Conservation (phyloP, 2,329 filamentous ascomycete genomes). For the Moelleriella libera region DNA sequence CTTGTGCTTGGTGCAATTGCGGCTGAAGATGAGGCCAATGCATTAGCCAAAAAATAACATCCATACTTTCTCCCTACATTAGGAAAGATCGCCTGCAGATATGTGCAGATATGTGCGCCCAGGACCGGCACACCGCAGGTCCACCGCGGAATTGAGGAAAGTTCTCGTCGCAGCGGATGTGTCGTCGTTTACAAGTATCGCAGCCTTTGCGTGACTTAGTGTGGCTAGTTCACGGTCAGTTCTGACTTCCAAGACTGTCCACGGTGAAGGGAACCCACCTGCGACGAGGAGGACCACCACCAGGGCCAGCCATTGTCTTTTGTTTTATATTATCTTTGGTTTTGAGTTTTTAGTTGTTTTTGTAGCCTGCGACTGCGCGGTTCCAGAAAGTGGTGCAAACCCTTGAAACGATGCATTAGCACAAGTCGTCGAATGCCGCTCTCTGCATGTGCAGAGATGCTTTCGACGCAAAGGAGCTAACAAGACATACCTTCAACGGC, state of each 20-base stretch:
- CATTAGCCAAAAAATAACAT: slow-evolving; percentile 4
- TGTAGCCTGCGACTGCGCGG: no score
- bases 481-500: no score
- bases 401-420: no score
- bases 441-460: no score
- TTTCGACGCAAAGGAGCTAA: no score
- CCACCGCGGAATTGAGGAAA: slow-evolving; percentile 54
- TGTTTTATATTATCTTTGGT: neutral
- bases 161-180: slow-evolving; percentile 95
- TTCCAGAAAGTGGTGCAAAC: no score
- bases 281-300: slow-evolving; percentile 77
- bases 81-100: neutral
- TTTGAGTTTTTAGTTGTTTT: neutral
- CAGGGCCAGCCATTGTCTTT: slow-evolving; percentile 71
- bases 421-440: no score
- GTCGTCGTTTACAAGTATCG: slow-evolving; percentile 92
- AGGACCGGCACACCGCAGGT: neutral
- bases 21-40: slow-evolving; percentile 34
- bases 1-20: slow-evolving; percentile 98
- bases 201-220: slow-evolving; percentile 98
- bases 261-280: slow-evolving; percentile 29
- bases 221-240: slow-evolving; percentile 45
- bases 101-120: neutral
- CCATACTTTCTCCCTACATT: neutral
- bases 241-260: neutral